Evolutionary conservation across 176 grass and related monocot genomes (phyloP).

Genomic region (Hsuehochloa calcarea): DNA sequence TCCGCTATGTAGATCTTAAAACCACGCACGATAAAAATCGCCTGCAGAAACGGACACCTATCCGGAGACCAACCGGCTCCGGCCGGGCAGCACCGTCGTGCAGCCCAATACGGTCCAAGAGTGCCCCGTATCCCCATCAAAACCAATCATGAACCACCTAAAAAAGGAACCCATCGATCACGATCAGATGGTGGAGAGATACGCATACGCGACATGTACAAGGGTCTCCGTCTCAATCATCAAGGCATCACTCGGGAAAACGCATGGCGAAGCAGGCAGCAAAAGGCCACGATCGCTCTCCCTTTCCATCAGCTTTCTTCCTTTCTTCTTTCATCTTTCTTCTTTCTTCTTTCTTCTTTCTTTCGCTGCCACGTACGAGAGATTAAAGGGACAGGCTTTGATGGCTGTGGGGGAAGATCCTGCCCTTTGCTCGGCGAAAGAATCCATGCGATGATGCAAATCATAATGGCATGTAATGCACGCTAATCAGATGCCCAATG

Average conservation of each 20-base stretch:
- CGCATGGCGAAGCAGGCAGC: not conserved
- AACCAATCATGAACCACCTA: not conserved
- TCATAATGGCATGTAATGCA: conserved; percentile 26
- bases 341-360: not conserved
- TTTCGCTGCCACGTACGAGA: conserved; percentile 15
- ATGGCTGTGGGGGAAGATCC: conserved; percentile 39
- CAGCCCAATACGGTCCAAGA: not conserved
- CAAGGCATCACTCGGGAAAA: not conserved
- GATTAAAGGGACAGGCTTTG: not conserved
- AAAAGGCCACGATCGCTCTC: not conserved
- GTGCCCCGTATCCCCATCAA: not conserved
- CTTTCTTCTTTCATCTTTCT: not conserved
- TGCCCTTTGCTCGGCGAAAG: not conserved
- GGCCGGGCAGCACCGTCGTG: not conserved
- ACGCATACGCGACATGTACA: not conserved
- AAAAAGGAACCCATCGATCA: not conserved
- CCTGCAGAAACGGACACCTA: not conserved
- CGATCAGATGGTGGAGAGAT: not conserved
- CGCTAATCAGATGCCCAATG: not conserved
- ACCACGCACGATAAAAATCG: not conserved
- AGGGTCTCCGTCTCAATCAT: conserved; percentile 40
- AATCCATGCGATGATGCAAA: not conserved
- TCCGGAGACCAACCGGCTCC: not conserved
- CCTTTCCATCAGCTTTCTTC: conserved; percentile 13
- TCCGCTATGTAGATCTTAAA: not conserved